Evolutionary conservation across 2,329 filamentous ascomycete genomes (phyloP), one percentile per base, ranked within the genome.

Genomic region (Chalaropsis ovoidea): DNA sequence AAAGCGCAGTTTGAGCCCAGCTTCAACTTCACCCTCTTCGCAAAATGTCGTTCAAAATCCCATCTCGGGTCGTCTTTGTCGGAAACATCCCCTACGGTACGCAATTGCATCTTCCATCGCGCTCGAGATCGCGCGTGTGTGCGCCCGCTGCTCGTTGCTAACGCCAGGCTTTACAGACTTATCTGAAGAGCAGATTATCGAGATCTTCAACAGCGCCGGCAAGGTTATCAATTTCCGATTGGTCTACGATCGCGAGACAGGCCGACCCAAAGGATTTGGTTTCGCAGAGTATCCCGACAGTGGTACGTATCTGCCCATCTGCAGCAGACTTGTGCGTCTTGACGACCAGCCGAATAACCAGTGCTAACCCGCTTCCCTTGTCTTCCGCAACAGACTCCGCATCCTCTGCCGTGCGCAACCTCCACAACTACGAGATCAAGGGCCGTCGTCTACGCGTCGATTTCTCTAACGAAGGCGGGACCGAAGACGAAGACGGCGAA

Each of bases 391-490:
- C 61, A 85, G 84, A 87, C 71, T 86, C 91, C 31, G 94, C 94
- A 41, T 90, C 93, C 45, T 95, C 91, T 1, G 94, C 94, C 1
- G 93, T 97, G 61, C 87, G 93, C 70, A 97, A 99, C 74, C 79
- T 97, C 63, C 96, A 97, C 77, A 91, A 96, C 75, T 87, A 90
- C 77, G 93, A 97, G 74, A 86, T 96, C 73, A 95, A 96, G 86
- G 91, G 91, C 65, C 85, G 94, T 72, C 95, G 95, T 75, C 82
- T 99, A 69, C 85, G 92, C 68, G 94, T 99, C 65, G 94, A 97
- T 76, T 99, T 95, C 76, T 94, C 90, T 67, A 95, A 96, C 75
- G 93, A 96, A 74, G 90, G 90, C 69, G 87, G 87, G 70, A 87
- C 85, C 56, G 82, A 82, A 68, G 86, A 86, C 68, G 85, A 88